Evolutionary conservation across 306 rosid species (phyloP), one percentile per base, ranked within the genome.

Genomic region (Medicago arabica): DNA sequence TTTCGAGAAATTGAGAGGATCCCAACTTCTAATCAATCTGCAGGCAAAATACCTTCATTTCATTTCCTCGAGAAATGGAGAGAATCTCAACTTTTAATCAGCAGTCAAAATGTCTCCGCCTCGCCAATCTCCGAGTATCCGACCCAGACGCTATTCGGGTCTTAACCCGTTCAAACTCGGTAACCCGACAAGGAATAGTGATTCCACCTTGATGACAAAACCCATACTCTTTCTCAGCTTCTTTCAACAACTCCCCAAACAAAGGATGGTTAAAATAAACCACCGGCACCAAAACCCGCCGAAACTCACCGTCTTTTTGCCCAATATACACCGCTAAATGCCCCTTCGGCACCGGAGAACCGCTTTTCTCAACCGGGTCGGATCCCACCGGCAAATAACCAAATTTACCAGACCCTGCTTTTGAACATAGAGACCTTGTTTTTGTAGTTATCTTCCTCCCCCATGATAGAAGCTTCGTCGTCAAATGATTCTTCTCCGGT

Each of bases 271-370:
- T 95, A 40, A 88, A 92, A 83, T 92, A 95, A 7, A 95, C 82
- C 78, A 92, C 97, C 3, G 99, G 99, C 61, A 95, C 93, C 81
- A 92, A n/a, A 3, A 90, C 97, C 0, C 99, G 83, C 50, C 69
- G 90, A 63, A 83, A 89, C 70, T 87, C 96, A 9, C 90, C 93
- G 83, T 88, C 96, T 16, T 87, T 82, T 76, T 90, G 90, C 1
- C 93, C 97, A 43, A 95, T 96, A 78, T 95, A 95, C 0, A 95
- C 97, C 3, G 97, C 99, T 83, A 89, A 70, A 67, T 92, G 88
- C 1, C 99, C 99, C 75, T 90, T 95, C 0, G 99, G 99, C 9
- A 92, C 96, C 11, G 85, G 23, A 16, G 46, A 23, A 1, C 58
- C 69, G 40, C 16, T 62, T 1, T 66, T 67, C 31, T 61, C 54